Evolutionary conservation across 768 basidiomycete genomes (phyloP).

Genomic region (Paxillus rubicundulus): DNA sequence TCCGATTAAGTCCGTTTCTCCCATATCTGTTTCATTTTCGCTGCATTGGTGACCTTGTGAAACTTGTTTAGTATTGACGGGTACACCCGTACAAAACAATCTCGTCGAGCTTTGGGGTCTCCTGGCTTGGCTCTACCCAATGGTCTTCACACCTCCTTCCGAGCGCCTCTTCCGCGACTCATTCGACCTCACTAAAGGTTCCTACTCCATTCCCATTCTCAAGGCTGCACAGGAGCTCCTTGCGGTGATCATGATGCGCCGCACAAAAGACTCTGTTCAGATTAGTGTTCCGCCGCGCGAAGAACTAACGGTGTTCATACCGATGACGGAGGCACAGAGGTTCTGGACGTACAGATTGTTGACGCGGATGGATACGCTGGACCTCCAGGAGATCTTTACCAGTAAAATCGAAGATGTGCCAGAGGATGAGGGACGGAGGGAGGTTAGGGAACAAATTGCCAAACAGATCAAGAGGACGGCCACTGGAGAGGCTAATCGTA

Average conservation of each 20-base stretch:
- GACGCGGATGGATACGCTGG: slow-evolving; percentile 48
- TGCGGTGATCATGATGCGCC: slow-evolving; percentile 53
- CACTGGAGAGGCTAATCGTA: slow-evolving; percentile 32
- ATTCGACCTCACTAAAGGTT: slow-evolving; percentile 53
- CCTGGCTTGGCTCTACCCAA: slow-evolving; percentile 55
- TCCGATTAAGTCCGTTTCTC: slow-evolving; percentile 47
- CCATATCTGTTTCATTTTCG: not conserved
- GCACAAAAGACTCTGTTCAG: slow-evolving; percentile 54
- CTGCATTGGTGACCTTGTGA: not conserved
- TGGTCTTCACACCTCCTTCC: slow-evolving; percentile 48
- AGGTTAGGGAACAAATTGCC: slow-evolving; percentile 39
- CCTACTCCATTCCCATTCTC: slow-evolving; percentile 49
- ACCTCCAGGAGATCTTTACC: slow-evolving; percentile 49
- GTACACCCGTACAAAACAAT: slow-evolving; percentile 73
- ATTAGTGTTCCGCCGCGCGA: slow-evolving; percentile 53
- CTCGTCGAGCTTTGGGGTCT: slow-evolving; percentile 56
- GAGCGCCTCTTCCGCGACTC: slow-evolving; percentile 48
- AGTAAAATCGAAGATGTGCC: slow-evolving; percentile 25
- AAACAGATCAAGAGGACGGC: slow-evolving; percentile 37
- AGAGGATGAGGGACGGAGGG: slow-evolving; percentile 36
- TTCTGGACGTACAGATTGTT: slow-evolving; percentile 62
- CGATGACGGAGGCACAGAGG: slow-evolving; percentile 56
- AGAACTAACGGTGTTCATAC: slow-evolving; percentile 55
- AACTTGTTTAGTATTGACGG: slow-evolving; percentile 52
- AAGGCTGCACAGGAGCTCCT: slow-evolving; percentile 48